phyloP scores from a whole-genome alignment of 345 rosid species.

The Hirschfeldia incana region DNA sequence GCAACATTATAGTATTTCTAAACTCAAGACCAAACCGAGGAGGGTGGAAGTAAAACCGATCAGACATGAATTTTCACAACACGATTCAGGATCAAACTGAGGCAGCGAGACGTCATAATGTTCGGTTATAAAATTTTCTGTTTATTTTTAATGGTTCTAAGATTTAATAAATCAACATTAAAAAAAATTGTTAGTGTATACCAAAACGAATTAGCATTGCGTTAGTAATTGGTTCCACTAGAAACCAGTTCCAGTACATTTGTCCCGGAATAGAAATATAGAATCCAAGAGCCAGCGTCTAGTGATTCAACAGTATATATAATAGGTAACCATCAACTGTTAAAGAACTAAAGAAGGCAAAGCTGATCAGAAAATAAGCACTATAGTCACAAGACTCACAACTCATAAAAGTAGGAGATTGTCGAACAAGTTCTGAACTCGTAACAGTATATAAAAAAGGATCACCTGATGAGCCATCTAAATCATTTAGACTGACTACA shows the following conservation, averaged over 20 bases:
- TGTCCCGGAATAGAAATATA: slow-evolving; percentile 57
- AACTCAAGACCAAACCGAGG: neutral
- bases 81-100: neutral
- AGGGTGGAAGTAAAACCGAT: neutral
- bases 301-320: too few relatives aligned
- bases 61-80: neutral
- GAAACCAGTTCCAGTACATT: slow-evolving; percentile 52
- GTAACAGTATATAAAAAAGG: neutral
- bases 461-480: neutral
- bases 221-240: too few relatives aligned
- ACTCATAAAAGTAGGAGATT: neutral
- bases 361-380: neutral
- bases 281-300: slow-evolving; percentile 53
- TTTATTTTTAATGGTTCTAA: too few relatives aligned
- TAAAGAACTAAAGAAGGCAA: neutral
- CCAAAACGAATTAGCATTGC: too few relatives aligned
- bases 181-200: too few relatives aligned
- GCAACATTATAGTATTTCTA: neutral
- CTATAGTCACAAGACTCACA: neutral
- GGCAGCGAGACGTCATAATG: neutral
- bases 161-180: too few relatives aligned
- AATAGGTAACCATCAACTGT: too few relatives aligned
- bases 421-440: neutral
- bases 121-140: neutral
- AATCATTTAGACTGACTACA: neutral